phyloP scores from a whole-genome alignment of 805 yeast genomes.

The Starmerella powellii region DNA sequence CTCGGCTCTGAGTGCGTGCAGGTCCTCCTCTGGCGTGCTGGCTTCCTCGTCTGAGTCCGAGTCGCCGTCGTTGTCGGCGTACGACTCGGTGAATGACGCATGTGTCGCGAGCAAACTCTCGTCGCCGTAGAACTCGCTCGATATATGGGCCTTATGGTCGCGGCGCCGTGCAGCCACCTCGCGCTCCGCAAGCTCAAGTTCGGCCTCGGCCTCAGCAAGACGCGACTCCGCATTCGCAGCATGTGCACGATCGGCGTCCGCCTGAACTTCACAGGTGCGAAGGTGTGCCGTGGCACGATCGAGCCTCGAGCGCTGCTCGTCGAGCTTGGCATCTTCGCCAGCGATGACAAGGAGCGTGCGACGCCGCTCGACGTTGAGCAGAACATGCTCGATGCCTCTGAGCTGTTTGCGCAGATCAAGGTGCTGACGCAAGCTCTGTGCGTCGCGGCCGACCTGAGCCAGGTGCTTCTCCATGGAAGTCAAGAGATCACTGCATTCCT shows the following conservation, averaged over 20 bases:
- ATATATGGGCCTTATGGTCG: neutral
- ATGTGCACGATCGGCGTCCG: conserved; percentile 2
- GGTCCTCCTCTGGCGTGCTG: neutral
- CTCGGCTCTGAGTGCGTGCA: neutral
- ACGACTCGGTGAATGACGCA: too few species aligned
- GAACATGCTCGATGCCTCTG: conserved; percentile 59
- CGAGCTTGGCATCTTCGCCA: conserved; percentile 6
- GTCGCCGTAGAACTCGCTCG: neutral
- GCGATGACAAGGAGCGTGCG: conserved; percentile 6
- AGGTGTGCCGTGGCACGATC: conserved; percentile 6
- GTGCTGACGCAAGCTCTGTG: conserved; percentile 56
- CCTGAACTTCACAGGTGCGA: conserved; percentile 3
- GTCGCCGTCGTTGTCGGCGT: neutral
- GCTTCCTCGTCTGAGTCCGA: neutral
- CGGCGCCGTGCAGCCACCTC: neutral
- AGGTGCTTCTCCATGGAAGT: conserved; percentile 57
- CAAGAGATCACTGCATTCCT: conserved; percentile 60
- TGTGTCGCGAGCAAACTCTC: conserved; percentile 1
- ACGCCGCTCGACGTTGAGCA: conserved; percentile 55
- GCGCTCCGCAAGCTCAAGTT: conserved; percentile 10
- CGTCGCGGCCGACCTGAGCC: conserved; percentile 68
- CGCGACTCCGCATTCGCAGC: conserved; percentile 13
- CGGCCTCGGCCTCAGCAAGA: conserved; percentile 9
- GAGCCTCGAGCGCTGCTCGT: conserved; percentile 5
- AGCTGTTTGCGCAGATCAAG: conserved; percentile 56